Evolutionary conservation across 441 rosid genomes (phyloP).

Genomic region (Corymbia citriodora): DNA sequence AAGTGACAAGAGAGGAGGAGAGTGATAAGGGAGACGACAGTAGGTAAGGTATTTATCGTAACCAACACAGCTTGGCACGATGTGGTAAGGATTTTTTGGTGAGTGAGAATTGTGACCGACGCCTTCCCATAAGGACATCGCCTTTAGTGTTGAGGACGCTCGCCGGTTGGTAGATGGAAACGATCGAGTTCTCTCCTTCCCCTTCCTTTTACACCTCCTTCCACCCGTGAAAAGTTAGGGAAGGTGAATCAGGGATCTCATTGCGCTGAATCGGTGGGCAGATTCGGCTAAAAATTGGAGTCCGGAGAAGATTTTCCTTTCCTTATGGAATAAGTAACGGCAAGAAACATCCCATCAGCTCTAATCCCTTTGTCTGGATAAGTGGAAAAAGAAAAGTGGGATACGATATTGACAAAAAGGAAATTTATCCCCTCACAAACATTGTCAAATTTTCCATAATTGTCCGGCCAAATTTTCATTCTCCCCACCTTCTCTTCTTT

Average conservation of each 20-base stretch:
- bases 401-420: background rate
- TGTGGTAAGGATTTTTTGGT: background rate
- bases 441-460: background rate
- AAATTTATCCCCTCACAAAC: background rate
- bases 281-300: too few relatives aligned
- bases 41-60: too few relatives aligned
- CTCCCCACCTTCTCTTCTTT: background rate
- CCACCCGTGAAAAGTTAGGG: background rate
- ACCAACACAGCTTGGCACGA: background rate
- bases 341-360: background rate
- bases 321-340: background rate
- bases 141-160: background rate
- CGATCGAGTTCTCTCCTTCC: background rate
- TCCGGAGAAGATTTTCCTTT: background rate
- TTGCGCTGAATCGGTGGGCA: background rate
- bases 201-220: background rate
- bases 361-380: background rate
- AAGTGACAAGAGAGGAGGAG: background rate
- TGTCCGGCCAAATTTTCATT: background rate
- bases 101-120: rapidly evolving
- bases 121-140: rapidly evolving
- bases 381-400: background rate
- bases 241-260: background rate
- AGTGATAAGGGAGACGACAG: background rate
- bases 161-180: background rate